Evolutionary conservation across 2,329 filamentous ascomycete genomes (phyloP), one percentile per base, ranked within the genome.

Genomic region (Leptographium flavum): DNA sequence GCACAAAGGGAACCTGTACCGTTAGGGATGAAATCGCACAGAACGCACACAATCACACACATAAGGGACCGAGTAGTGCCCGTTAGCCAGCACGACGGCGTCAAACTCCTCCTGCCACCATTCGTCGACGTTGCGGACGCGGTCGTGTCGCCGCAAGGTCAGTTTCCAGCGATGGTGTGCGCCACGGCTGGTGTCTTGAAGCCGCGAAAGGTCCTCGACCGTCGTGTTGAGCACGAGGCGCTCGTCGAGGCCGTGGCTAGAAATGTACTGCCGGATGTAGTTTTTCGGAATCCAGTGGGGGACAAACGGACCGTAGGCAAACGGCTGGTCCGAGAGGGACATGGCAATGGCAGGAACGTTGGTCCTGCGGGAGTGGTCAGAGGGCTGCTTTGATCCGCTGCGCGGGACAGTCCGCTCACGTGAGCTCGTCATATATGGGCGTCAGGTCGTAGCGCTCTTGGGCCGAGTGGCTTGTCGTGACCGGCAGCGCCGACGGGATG

Each of bases 61-160:
- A 65, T 69, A 79, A 39, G 76, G 76, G 1, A 79, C 73, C 27
- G 63, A 69, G 50, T 74, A 81, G 50, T 79, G 75, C 0, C 77
- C 77, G 30, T 65, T 75, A 1, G 74, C 76, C 4, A 81, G 68
- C 1, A 79, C 62, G 0, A 81, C 65, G 0, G 73, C 76, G 52
- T 81, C 77, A 46, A 80, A 81, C 25, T 61, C 61, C 36, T 62
- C 78, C 0, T 61, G 62, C 77, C 76, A 80, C 76, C 78, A 81
- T 48, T 71, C 69, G 46, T 76, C 72, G 0, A 69, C 58, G 9
- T 64, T 56, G 2, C 60, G 58, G 9, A 63, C 51, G 0, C 37
- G 44, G 50, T 79, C 70, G 42, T 58, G 55, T 0, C 46, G 63
- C 15, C 74, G 63, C 22, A 81, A 54, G 1, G 67, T 71, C 3